These are phyloP conservation scores for Astrothelium subdiscretum DNA, from an alignment of 495 filamentous ascomycete species.

Conservation along the genomic window DNA sequence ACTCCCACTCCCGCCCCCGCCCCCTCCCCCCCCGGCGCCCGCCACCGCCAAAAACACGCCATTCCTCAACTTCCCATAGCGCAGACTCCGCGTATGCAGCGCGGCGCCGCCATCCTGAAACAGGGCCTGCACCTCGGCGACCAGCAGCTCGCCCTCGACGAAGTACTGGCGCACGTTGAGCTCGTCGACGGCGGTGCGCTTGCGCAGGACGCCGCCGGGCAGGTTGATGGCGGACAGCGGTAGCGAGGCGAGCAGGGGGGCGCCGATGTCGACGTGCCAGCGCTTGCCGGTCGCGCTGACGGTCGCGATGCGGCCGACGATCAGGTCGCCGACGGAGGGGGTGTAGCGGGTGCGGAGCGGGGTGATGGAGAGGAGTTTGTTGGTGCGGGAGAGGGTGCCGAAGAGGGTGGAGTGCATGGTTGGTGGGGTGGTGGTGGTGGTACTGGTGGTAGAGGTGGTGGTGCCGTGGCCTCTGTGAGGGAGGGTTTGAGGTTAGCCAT, in stretches of 20 bases:
- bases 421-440: conserved; percentile 35
- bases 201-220: conserved; percentile 83
- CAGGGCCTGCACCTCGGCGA: conserved; percentile 84
- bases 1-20: conserved; percentile 27
- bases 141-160: conserved; percentile 94
- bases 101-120: conserved; percentile 70
- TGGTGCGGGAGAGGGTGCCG: conserved; percentile 77
- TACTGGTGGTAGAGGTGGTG: conserved; percentile 41
- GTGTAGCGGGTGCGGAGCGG: conserved; percentile 88
- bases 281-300: conserved; percentile 78
- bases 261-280: conserved; percentile 89
- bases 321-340: conserved; percentile 89
- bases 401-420: conserved; percentile 78
- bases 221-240: conserved; percentile 85
- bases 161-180: conserved; percentile 82
- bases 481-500: conserved; percentile 2
- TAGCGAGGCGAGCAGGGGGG: conserved; percentile 67
- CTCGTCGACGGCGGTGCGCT: conserved; percentile 86
- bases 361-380: conserved; percentile 85
- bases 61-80: conserved; percentile 91
- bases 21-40: conserved; percentile 52
- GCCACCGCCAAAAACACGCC: conserved; percentile 74
- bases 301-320: conserved; percentile 67
- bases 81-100: conserved; percentile 77
- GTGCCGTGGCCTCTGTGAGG: conserved; percentile 59